Percentiles rank a stretch among this genome's conserved stretches.
phyloP scores from a whole-genome alignment of 495 filamentous ascomycete genomes.

The Trichoderma asperelloides region DNA sequence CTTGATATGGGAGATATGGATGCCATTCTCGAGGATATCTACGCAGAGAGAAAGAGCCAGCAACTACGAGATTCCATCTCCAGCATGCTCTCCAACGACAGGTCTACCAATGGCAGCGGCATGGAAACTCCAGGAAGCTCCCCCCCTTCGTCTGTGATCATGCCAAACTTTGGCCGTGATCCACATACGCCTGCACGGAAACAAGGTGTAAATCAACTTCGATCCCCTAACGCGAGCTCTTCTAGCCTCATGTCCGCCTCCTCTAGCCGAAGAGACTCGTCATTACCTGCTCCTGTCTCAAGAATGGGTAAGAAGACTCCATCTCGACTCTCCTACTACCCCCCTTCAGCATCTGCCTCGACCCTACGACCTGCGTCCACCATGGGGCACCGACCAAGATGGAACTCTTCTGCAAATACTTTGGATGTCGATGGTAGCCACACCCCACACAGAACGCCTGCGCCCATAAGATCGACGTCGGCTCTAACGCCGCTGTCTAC shows the following conservation, averaged over 20 bases:
- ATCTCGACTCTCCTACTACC: constrained; percentile 25
- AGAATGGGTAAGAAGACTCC: constrained; percentile 21
- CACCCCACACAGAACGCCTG: constrained; percentile 41
- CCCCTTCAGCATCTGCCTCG: background rate
- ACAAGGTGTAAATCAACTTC: constrained; percentile 30
- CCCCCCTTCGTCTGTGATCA: constrained; percentile 79
- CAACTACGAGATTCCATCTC: constrained; percentile 89
- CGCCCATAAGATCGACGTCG: constrained; percentile 27
- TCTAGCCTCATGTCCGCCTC: constrained; percentile 23
- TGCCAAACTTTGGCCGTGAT: constrained; percentile 48
- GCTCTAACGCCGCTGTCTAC: constrained; percentile 28
- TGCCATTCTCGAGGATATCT: constrained; percentile 60
- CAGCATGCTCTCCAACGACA: constrained; percentile 79
- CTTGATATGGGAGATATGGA: constrained; percentile 70
- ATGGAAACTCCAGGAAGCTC: constrained; percentile 79
- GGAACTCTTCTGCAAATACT: constrained; percentile 69
- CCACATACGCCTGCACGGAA: constrained; percentile 31
- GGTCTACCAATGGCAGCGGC: constrained; percentile 62
- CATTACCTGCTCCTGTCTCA: constrained; percentile 19
- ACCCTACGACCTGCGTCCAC: constrained; percentile 39
- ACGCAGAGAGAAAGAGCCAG: constrained; percentile 54
- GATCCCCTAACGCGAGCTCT: constrained; percentile 29
- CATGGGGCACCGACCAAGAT: constrained; percentile 57
- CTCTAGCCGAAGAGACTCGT: constrained; percentile 26
- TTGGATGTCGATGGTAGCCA: constrained; percentile 58